Evolutionary conservation across 73 alveolate genomes (phyloP).

Genomic region (Paramecium caudatum): DNA sequence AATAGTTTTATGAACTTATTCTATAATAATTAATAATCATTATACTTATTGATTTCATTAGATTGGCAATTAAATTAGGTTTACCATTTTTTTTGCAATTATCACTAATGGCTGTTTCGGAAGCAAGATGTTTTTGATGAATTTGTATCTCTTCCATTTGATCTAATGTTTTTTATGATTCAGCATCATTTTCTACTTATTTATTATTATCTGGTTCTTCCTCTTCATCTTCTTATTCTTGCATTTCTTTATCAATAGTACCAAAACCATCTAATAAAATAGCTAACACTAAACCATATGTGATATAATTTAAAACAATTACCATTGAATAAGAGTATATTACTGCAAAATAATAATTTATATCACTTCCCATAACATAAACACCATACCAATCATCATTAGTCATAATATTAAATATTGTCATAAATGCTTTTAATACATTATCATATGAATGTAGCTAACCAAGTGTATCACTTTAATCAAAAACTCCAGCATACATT

Average conservation of each 20-base stretch:
- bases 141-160: not conserved
- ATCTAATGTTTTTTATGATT: not conserved
- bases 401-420: conserved; percentile 31
- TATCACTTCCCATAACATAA: not conserved
- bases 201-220: not conserved
- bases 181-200: not conserved
- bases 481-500: not conserved
- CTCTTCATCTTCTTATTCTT: not conserved
- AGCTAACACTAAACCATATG: conserved; percentile 66
- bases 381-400: conserved; percentile 71
- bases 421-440: conserved; percentile 29
- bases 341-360: not conserved
- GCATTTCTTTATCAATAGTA: not conserved
- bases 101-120: not conserved
- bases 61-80: not conserved
- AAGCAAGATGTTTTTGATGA: not conserved
- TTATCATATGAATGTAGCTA: conserved; percentile 54
- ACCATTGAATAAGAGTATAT: conserved; percentile 44
- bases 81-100: not conserved
- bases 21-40: not conserved
- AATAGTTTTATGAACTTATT: not conserved
- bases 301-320: not conserved
- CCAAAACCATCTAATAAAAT: conserved; percentile 43
- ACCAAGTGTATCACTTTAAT: conserved; percentile 2
- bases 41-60: conserved; percentile 30